These are phyloP conservation scores for baker's yeast (Saccharomyces cerevisiae) DNA, from an alignment of 805 yeast species.

Conservation along the genomic window DNA sequence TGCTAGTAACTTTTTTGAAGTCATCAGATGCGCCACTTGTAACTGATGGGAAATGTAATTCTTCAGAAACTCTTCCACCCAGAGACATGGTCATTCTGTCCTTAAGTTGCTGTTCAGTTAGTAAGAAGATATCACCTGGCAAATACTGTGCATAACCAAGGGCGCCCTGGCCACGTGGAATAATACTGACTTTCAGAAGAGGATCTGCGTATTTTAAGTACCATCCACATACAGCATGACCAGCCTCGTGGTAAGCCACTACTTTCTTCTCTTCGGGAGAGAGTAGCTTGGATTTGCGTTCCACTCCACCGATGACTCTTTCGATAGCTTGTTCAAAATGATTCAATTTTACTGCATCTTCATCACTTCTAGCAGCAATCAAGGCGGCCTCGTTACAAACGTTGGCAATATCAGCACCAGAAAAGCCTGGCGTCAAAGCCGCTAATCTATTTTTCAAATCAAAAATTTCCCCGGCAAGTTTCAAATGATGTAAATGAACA, in stretches of 20 bases:
- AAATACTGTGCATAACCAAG: constrained; percentile 95
- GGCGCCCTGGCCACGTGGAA: constrained; percentile 95
- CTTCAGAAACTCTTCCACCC: constrained; percentile 96
- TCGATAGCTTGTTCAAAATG: constrained; percentile 97
- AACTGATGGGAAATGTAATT: constrained; percentile 81
- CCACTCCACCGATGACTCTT: constrained; percentile 93
- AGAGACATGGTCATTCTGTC: constrained; percentile 95
- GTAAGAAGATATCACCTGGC: constrained; percentile 83
- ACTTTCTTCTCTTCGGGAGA: constrained; percentile 79
- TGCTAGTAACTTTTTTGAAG: constrained; percentile 87
- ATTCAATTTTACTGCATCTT: constrained; percentile 54
- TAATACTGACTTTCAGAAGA: constrained; percentile 85
- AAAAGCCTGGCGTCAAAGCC: constrained; percentile 94
- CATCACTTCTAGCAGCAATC: constrained; percentile 84
- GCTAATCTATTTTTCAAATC: constrained; percentile 78
- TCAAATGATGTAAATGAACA: constrained; percentile 74
- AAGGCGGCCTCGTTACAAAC: constrained; percentile 95
- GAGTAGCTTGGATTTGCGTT: constrained; percentile 76
- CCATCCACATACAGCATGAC: constrained; percentile 99
- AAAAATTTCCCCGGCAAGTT: constrained; percentile 44
- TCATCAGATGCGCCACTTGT: constrained; percentile 96
- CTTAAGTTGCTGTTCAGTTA: constrained; percentile 65
- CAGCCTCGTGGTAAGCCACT: constrained; percentile 98
- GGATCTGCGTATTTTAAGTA: constrained; percentile 87
- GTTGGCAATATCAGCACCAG: constrained; percentile 98